Evolutionary conservation across 768 basidiomycete species (phyloP).

Genomic region (Suillus americanus): DNA sequence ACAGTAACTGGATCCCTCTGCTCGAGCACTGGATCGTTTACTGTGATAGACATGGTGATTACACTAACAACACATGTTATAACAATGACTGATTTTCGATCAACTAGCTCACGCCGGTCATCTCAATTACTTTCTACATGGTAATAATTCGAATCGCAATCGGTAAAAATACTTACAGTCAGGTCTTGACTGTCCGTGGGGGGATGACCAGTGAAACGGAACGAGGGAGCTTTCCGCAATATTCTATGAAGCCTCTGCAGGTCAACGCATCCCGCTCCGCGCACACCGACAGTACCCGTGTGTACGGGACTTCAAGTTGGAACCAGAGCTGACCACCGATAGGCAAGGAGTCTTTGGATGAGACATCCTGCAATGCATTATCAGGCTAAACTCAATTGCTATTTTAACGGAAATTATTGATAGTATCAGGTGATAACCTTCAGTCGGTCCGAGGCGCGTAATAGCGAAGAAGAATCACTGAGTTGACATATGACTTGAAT

Average conservation of each 20-base stretch:
- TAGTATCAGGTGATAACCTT: neutral
- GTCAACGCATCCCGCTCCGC: slow-evolving; percentile 1
- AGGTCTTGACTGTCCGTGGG: neutral
- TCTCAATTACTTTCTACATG: neutral
- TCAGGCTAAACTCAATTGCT: neutral
- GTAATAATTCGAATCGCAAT: neutral
- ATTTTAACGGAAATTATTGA: neutral
- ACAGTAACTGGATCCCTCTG: slow-evolving; percentile 30
- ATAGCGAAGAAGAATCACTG: neutral
- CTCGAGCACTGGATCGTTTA: slow-evolving; percentile 32
- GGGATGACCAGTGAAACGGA: neutral
- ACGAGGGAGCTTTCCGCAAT: neutral
- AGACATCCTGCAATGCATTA: neutral
- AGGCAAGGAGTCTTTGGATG: neutral
- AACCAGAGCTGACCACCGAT: neutral
- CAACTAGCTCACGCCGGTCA: neutral
- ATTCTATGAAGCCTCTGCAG: slow-evolving; percentile 7
- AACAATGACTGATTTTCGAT: neutral
- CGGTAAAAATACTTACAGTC: neutral
- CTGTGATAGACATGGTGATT: slow-evolving; percentile 10
- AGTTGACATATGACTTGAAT: neutral
- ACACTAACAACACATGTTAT: neutral
- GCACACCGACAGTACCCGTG: neutral
- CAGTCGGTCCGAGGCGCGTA: neutral
- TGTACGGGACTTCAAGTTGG: neutral